Base-by-base conservation (phyloP, 1,284 basidiomycete genomes). In the Pterulicium gracile region DNA sequence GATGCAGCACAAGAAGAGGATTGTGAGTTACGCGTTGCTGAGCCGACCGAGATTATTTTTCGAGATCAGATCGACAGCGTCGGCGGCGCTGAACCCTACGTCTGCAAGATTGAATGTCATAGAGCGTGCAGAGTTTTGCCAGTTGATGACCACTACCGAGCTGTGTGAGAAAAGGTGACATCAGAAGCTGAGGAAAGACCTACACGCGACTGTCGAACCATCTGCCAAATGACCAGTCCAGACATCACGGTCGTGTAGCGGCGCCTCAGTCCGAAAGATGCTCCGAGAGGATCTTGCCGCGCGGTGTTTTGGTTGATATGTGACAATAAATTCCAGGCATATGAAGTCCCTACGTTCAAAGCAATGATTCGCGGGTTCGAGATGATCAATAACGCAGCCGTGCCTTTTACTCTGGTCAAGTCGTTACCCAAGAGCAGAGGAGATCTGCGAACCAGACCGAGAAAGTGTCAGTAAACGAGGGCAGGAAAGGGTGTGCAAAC, bases 201-300 rank as follows among this genome's bases (percentile, higher is more conserved):
- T 49, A 72, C 72, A 57, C 49, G 61, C 72, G 45, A 71, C 66
- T 20, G 64, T 68, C 1, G 70, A 73, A 20, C 70, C 71, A 55
- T 73, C 69, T n/a, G 69, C 58, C 17, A 74, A 53, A 23, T 68
- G 68, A 4, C 72, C 71, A 21, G 68, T 60, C 71, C 71, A 75
- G 4, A 73, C 68, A 49, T 75, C 72, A 47, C 69, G 59, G 47
- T 70, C 68, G 47, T 70, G 53, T 74, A 73, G 42, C 72, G 65
- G 45, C 72, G 63, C 51, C 61, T 67, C 56, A 74, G 72, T 15
- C 50, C 54, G 34, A 74, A 69, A 18, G 71, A 73, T 54, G 59
- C 61, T 22, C 71, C 72, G 5, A 74, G 55, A 27, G 63, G 34
- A 49, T 75, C 72, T 72, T 74, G 70, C 71, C 73, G 49, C 20